A percentile compares a stretch with the other conserved stretches of the same genome.
Conservation (phyloP, 2,329 filamentous ascomycete genomes). For the Amylocarpus encephaloides region DNA sequence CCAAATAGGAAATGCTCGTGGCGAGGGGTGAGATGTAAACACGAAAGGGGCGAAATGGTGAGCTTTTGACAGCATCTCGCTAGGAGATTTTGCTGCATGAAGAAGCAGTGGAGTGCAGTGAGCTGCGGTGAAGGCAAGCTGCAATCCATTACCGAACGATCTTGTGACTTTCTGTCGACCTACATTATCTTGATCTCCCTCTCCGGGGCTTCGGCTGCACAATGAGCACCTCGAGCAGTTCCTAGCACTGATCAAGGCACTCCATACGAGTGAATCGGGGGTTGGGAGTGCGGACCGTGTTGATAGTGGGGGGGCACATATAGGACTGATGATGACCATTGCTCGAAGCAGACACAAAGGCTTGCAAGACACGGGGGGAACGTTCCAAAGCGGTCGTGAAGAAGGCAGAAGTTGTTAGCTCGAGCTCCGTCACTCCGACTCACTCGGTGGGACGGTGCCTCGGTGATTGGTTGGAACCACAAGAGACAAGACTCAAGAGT, state of each 20-base stretch:
- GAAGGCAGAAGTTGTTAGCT: too few species aligned
- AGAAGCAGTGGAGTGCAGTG: slow-evolving; percentile 14
- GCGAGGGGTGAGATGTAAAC: background rate
- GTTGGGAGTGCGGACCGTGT: background rate
- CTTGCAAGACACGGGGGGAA: background rate
- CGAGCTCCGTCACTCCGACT: too few species aligned
- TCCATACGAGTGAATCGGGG: background rate
- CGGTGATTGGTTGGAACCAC: too few species aligned
- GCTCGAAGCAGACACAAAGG: background rate
- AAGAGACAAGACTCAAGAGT: too few species aligned
- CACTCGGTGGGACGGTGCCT: too few species aligned
- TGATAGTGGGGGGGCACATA: slow-evolving; percentile 1
- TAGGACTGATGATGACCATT: background rate
- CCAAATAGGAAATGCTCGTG: background rate
- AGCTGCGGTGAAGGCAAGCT: slow-evolving; percentile 15
- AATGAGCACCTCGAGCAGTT: too few species aligned
- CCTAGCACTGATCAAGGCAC: background rate
- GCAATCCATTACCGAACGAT: slow-evolving; percentile 3
- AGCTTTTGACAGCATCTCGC: slow-evolving; percentile 12
- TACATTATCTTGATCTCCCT: too few species aligned
- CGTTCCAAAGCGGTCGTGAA: too few species aligned
- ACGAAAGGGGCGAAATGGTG: background rate
- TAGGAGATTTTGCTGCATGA: slow-evolving; percentile 18
- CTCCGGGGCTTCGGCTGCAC: too few species aligned
- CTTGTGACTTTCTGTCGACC: background rate